Conservation (phyloP, 257 asterid species). For the Penstemon davidsonii region DNA sequence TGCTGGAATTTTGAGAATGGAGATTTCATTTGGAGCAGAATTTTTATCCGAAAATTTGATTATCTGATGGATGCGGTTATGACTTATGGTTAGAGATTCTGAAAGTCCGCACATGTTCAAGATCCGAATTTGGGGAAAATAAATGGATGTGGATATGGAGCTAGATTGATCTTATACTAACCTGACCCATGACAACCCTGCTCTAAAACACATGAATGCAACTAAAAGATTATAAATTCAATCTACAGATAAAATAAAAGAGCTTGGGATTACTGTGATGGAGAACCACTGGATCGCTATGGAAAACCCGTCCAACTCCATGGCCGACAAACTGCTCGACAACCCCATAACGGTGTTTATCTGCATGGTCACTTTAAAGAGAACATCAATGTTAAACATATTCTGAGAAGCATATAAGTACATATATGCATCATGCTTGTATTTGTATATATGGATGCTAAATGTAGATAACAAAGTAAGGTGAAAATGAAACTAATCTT, state of each 20-base stretch:
- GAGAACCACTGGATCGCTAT: constrained; percentile 83
- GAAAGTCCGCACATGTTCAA: too few species aligned
- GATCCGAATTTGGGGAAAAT: too few species aligned
- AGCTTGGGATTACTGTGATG: constrained; percentile 65
- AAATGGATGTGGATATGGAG: too few species aligned
- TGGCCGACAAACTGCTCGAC: constrained; percentile 95
- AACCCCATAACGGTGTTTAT: constrained; percentile 74
- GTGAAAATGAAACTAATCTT: constrained; percentile 1
- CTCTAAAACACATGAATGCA: too few species aligned
- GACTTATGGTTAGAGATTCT: too few species aligned
- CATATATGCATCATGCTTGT: not conserved
- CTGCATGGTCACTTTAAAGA: constrained; percentile 80
- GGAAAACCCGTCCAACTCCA: constrained; percentile 93
- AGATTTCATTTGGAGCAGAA: too few species aligned
- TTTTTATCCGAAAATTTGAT: too few species aligned
- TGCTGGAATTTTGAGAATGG: too few species aligned
- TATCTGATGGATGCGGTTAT: too few species aligned
- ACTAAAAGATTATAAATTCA: too few species aligned
- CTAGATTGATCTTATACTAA: too few species aligned
- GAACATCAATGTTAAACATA: constrained; percentile 33
- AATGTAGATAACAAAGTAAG: not conserved
- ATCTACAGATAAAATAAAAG: constrained; percentile 11
- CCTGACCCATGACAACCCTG: too few species aligned
- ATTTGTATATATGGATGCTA: not conserved
- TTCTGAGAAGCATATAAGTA: not conserved